phyloP scores from a whole-genome alignment of 164 flowering plant species.

The Cinnamomum micranthum region DNA sequence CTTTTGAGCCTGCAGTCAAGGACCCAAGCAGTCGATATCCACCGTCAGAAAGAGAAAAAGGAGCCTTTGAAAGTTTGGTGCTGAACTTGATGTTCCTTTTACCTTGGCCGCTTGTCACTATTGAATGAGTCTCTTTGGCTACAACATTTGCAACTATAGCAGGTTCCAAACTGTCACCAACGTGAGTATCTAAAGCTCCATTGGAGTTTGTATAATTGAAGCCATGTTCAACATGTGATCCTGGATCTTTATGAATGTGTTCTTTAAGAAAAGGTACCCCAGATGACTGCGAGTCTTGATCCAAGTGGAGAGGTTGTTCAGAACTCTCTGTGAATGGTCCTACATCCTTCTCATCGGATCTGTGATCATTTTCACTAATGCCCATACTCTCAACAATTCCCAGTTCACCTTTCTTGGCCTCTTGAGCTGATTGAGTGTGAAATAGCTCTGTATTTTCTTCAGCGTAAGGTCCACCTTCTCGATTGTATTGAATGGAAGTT shows the following conservation, averaged over 20 bases:
- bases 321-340: background rate
- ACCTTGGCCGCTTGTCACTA: conserved; percentile 7
- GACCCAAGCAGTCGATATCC: conserved; percentile 51
- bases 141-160: background rate
- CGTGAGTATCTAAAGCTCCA: background rate
- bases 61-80: conserved; percentile 35
- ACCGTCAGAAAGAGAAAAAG: conserved; percentile 78
- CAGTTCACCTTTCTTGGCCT: conserved; percentile 10
- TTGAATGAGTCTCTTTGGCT: conserved; percentile 18
- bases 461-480: conserved; percentile 15
- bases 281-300: background rate
- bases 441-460: conserved; percentile 11
- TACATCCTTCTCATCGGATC: background rate
- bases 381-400: background rate
- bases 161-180: background rate
- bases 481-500: conserved; percentile 14
- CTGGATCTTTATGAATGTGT: background rate
- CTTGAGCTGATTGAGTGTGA: conserved; percentile 18
- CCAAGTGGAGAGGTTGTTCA: conserved; percentile 1
- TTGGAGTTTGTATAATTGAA: background rate
- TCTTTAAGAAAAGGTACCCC: background rate
- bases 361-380: background rate
- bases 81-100: conserved; percentile 14
- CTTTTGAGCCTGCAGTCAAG: conserved; percentile 44
- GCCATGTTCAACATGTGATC: background rate